These are phyloP conservation scores for Panaeolus cyanescens DNA, from an alignment of 768 basidiomycete genomes.

Conservation along the genomic window DNA sequence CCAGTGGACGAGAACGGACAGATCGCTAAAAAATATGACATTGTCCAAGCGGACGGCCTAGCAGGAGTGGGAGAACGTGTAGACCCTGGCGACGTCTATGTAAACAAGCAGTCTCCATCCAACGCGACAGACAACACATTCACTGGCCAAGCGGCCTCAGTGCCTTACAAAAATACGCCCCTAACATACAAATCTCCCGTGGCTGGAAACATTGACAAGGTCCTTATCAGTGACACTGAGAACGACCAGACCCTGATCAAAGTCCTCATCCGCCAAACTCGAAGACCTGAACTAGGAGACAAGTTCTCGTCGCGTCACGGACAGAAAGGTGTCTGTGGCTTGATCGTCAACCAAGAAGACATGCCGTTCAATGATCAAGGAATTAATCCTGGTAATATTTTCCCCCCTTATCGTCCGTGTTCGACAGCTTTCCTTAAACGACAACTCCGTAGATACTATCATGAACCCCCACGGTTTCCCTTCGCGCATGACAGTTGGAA, in stretches of 20 bases:
- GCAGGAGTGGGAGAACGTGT: conserved; percentile 95
- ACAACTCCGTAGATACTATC: conserved; percentile 73
- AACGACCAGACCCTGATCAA: conserved; percentile 97
- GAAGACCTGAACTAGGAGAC: conserved; percentile 95
- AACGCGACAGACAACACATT: conserved; percentile 93
- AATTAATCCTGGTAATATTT: conserved; percentile 74
- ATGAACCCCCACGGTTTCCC: conserved; percentile 99
- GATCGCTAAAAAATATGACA: conserved; percentile 82
- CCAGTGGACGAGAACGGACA: conserved; percentile 83
- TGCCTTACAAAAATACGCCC: conserved; percentile 90
- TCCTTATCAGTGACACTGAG: conserved; percentile 96
- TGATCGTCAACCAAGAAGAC: conserved; percentile 99
- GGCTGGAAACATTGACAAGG: conserved; percentile 94
- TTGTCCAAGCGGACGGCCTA: conserved; percentile 90
- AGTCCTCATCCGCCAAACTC: conserved; percentile 94
- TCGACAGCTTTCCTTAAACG: conserved; percentile 14
- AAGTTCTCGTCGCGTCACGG: conserved; percentile 98
- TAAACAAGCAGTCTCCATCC: conserved; percentile 95
- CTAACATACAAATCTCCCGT: conserved; percentile 94
- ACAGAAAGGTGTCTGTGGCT: conserved; percentile 97
- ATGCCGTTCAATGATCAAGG: conserved; percentile 99
- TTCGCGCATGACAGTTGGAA: conserved; percentile 98
- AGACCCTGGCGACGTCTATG: conserved; percentile 89
- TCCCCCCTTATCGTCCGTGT: conserved; percentile 9
- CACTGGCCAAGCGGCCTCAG: conserved; percentile 79